Evolutionary conservation across 2,329 filamentous ascomycete genomes (phyloP), one percentile per base, ranked within the genome.

Genomic region (Trichophyton schoenleinii): DNA sequence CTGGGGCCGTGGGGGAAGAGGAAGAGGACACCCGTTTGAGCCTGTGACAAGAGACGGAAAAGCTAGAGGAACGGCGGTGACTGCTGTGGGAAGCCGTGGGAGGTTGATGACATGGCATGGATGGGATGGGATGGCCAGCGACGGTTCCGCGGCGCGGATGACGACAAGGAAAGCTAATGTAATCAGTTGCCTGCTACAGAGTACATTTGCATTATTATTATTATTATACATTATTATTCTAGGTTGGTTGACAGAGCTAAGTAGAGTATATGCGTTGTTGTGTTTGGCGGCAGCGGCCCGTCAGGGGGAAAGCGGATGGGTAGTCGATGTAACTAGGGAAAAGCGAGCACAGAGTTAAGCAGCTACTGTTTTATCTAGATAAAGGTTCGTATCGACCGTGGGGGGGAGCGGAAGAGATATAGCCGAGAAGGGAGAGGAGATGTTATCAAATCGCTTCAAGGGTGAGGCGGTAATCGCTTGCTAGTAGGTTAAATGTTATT

Each of bases 221-320:
- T 18, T 18, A 18, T 18, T 18, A 18, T 18, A 9, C 34, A 31
- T 38, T 38, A 9, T 9, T 34, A 38, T 38, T 31, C 34, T 38
- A 38, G 9, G 34, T 38, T 13, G 34, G 34, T 38, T 25, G 44
- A 11, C 9, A 13, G 20, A n/a, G 38, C 18, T 48, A 28, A 28
- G 25, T 28, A 28, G 25, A 18, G 18, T 18, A 18, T 28, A 28
- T 31, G 28, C 22, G 28, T 41, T 11, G 15, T 36, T 42, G 25
- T 49, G 59, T 59, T 53, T 31, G 15, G 42, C 58, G 41, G 48
- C 20, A 25, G 25, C 31, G 34, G 55, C 41, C 46, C 28, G 44
- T 8, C 22, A 31, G 60, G 42, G 48, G 60, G 59, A 58, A 31
- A 57, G 38, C 7, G 58, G 58, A 58, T 58, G 41, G 41, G 25